Conservation (phyloP, 805 yeast genomes). For the Lipomyces chichibuensis region DNA sequence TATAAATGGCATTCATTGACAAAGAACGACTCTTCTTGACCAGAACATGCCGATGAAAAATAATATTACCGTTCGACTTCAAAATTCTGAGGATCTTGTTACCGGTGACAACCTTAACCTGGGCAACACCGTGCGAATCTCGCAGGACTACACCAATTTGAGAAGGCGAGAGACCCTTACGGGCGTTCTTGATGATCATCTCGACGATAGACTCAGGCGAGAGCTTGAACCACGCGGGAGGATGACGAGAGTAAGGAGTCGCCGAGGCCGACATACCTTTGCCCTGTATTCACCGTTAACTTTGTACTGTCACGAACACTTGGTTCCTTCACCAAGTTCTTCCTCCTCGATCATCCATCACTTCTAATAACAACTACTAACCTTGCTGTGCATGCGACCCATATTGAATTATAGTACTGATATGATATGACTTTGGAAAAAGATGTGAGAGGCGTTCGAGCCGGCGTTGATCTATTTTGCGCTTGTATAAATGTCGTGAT, state of each 20-base stretch:
- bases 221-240: constrained; percentile 99
- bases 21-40: background rate
- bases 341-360: background rate
- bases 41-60: background rate
- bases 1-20: background rate
- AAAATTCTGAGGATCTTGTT: constrained; percentile 98
- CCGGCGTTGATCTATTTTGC: background rate
- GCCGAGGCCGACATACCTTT: constrained; percentile 99
- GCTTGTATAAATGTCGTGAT: background rate
- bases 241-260: constrained; percentile 97
- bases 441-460: background rate
- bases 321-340: background rate
- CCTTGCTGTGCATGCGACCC: constrained; percentile 99
- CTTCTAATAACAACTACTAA: constrained; percentile 14
- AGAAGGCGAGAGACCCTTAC: constrained; percentile 99
- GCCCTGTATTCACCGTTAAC: constrained; percentile 55
- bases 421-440: background rate
- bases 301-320: background rate
- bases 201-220: constrained; percentile 94
- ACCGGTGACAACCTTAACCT: constrained; percentile 89
- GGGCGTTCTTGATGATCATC: constrained; percentile 98
- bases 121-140: constrained; percentile 99
- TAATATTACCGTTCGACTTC: constrained; percentile 84
- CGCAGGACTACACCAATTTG: constrained; percentile 99
- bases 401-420: constrained; percentile 56